Evolutionary conservation across 495 filamentous ascomycete species (phyloP).

Genomic region (Aeminium ludgeri): DNA sequence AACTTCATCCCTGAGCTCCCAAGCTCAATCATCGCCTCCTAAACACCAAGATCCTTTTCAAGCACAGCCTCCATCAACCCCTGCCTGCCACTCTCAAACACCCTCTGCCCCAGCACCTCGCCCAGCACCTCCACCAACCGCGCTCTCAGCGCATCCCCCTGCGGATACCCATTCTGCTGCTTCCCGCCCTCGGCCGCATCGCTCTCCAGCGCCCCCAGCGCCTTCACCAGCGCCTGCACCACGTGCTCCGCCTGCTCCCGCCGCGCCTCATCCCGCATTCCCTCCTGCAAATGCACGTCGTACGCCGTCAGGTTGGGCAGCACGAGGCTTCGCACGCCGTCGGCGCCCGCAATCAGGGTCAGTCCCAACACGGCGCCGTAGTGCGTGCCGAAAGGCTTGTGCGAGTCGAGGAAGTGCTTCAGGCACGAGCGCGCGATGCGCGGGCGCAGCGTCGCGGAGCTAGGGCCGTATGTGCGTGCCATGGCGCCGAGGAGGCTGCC

Average conservation of each 20-base stretch:
- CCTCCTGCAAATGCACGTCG: slow-evolving; percentile 48
- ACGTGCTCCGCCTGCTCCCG: slow-evolving; percentile 22
- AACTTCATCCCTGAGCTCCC: too few relatives aligned
- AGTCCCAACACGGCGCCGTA: slow-evolving; percentile 77
- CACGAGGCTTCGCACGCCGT: slow-evolving; percentile 63
- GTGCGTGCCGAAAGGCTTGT: slow-evolving; percentile 59
- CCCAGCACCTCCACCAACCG: slow-evolving; percentile 21
- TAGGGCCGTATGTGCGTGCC: slow-evolving; percentile 53
- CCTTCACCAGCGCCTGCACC: slow-evolving; percentile 17
- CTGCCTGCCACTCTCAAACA: slow-evolving; percentile 16
- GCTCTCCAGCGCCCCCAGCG: slow-evolving; percentile 17
- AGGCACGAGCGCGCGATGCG: slow-evolving; percentile 81
- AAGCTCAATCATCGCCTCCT: too few relatives aligned
- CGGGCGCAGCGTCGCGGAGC: slow-evolving; percentile 61
- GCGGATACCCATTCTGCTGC: slow-evolving; percentile 17
- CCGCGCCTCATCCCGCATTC: slow-evolving; percentile 18
- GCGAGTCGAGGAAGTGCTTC: slow-evolving; percentile 74
- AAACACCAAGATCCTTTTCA: slow-evolving; percentile 13
- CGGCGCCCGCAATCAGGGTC: slow-evolving; percentile 52
- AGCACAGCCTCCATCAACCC: slow-evolving; percentile 19
- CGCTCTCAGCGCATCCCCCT: slow-evolving; percentile 15
- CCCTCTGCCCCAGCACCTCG: slow-evolving; percentile 19
- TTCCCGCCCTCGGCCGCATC: slow-evolving; percentile 1
- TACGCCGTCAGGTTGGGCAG: slow-evolving; percentile 67
- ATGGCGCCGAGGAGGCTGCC: slow-evolving; percentile 61